These are phyloP conservation scores for Geotrichum siamense DNA, from an alignment of 1,139 yeast species.

Conservation along the genomic window DNA sequence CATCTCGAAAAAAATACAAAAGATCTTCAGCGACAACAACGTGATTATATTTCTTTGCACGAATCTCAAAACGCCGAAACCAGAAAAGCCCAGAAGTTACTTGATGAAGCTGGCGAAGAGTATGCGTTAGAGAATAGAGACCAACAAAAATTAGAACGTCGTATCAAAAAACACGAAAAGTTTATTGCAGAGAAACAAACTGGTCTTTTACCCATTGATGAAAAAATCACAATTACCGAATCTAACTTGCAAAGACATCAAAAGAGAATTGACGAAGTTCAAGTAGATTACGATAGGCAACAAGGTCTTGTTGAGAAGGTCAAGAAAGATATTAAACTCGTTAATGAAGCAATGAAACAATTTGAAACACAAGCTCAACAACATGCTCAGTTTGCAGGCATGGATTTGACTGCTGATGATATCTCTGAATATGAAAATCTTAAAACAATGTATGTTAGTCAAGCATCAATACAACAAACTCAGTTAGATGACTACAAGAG, in stretches of 20 bases:
- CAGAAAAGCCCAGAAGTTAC: constrained; percentile 15
- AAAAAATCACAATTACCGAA: constrained; percentile 45
- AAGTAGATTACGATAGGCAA: constrained; percentile 50
- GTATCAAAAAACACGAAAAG: constrained; percentile 37
- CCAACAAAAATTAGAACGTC: constrained; percentile 39
- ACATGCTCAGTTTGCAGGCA: constrained; percentile 28
- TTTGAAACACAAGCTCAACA: constrained; percentile 41
- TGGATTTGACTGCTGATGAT: constrained; percentile 44
- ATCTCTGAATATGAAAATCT: constrained; percentile 54
- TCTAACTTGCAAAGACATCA: constrained; percentile 45
- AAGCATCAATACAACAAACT: constrained; percentile 28
- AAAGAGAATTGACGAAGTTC: constrained; percentile 48
- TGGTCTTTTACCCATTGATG: constrained; percentile 49
- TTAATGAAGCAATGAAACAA: constrained; percentile 39
- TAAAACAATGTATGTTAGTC: constrained; percentile 44
- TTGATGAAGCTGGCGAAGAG: constrained; percentile 17
- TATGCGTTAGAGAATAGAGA: constrained; percentile 44
- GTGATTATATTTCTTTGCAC: constrained; percentile 11
- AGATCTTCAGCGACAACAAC: constrained; percentile 3
- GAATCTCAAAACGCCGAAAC: constrained; percentile 27
- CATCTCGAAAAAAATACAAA: constrained; percentile 41
- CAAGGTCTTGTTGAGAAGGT: constrained; percentile 39
- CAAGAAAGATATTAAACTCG: constrained; percentile 45
- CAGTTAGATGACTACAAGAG: constrained; percentile 27
- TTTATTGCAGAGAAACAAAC: constrained; percentile 44